Base-by-base conservation (phyloP, 257 asterid species). In the Gardenia jasminoides region DNA sequence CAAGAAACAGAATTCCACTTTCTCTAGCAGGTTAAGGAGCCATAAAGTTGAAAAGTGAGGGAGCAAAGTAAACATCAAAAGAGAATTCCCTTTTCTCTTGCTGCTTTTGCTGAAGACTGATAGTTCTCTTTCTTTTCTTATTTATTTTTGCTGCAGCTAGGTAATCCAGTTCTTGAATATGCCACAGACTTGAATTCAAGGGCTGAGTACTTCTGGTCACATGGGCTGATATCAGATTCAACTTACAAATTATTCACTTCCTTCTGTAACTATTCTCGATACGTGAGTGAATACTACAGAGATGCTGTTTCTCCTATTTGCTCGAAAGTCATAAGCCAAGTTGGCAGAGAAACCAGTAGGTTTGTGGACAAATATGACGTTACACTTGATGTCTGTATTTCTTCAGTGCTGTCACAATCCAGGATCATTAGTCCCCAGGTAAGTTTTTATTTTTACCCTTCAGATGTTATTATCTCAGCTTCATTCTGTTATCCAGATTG, bases 141-240 rank as follows among this genome's bases (percentile, higher is more conserved):
- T 62, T 31, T 24, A 65, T 52, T 8, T 8, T 44, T 31, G 36
- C 58, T 85, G 84, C 91, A 91, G 96, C 82, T 91, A n/a, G 94
- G 96, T 4, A 91, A 91, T 87, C 96, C 96, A 74, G 87, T 91
- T 70, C 90, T 91, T 50, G 96, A 89, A 79, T 91, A 88, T 56
- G 81, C 88, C 4, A 84, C 88, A 0, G 96, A 91, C 80, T 89
- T 87, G 80, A 91, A 91, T 67, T 88, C 94, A 7, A 85, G 92
- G 82, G 93, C 94, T 4, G 96, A 89, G 70, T 91, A 88, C 82
- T 87, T 90, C 52, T 91, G 97, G 97, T 91, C 97, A 54, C 97
- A 91, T 75, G 97, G 97, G 47, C 81, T 91, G 61, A 88, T 91
- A 83, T 91, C 97, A 52, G 94, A 91, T 79, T 75, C 90, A 15